These are phyloP conservation scores for Sclerotinia borealis DNA, from an alignment of 2,329 filamentous ascomycete species.

Conservation along the genomic window DNA sequence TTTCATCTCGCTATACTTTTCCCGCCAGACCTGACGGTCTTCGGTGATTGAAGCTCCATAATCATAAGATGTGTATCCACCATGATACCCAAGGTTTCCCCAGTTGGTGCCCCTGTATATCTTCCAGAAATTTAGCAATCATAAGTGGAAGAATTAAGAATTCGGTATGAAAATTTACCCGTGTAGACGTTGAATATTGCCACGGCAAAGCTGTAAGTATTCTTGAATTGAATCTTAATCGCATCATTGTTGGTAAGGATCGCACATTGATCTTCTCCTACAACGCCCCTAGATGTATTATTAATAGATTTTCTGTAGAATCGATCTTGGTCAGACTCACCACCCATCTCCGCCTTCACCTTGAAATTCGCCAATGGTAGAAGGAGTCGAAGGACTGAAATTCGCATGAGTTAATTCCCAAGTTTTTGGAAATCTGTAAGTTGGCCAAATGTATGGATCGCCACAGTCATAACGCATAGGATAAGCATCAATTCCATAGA, in stretches of 20 bases:
- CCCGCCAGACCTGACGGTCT: constrained; percentile 15
- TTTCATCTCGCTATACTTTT: constrained; percentile 22
- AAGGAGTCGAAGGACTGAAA: constrained; percentile 60
- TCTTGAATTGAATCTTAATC: constrained; percentile 74
- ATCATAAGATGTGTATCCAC: constrained; percentile 52
- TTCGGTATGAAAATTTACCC: constrained; percentile 41
- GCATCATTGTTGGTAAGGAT: constrained; percentile 66
- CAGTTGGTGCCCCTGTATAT: constrained; percentile 69
- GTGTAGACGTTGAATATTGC: constrained; percentile 71
- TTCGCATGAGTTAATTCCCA: constrained; percentile 48
- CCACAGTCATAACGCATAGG: constrained; percentile 42
- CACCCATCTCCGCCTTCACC: constrained; percentile 68
- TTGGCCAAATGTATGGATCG: constrained; percentile 51
- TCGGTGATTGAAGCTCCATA: constrained; percentile 19
- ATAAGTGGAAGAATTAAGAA: too few relatives aligned
- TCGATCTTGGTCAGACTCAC: too few relatives aligned
- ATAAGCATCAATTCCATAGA: constrained; percentile 38
- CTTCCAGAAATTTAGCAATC: constrained; percentile 41
- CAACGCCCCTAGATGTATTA: constrained; percentile 43
- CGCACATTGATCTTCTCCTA: constrained; percentile 61
- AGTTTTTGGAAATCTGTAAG: constrained; percentile 47
- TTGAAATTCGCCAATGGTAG: constrained; percentile 58
- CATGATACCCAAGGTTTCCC: constrained; percentile 68
- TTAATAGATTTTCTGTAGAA: background rate
- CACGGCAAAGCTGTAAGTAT: constrained; percentile 58